Percentiles rank a stretch among this genome's conserved stretches.
Evolutionary conservation across 352 stramenopile genomes (phyloP).

Genomic region (Peronospora belbahrii): DNA sequence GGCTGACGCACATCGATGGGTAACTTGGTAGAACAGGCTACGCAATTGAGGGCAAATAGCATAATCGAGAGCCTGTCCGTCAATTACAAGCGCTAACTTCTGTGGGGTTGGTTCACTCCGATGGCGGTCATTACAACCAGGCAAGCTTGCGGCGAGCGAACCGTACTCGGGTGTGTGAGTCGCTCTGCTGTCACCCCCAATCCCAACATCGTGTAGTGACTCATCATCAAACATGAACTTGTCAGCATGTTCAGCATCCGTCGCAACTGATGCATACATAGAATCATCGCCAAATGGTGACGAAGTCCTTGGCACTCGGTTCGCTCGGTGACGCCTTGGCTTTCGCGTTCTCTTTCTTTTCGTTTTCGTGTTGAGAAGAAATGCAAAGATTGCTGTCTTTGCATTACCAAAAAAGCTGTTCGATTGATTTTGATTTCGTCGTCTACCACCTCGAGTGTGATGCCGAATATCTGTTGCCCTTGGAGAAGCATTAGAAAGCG

Average conservation of each 20-base stretch:
- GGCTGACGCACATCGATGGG: constrained; percentile 49
- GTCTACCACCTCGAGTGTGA: constrained; percentile 2
- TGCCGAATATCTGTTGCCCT: constrained; percentile 3
- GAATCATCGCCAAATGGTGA: constrained; percentile 10
- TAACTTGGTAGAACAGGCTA: constrained; percentile 59
- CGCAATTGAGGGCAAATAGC: constrained; percentile 44
- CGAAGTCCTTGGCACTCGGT: constrained; percentile 7
- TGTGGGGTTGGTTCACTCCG: constrained; percentile 1
- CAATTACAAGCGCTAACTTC: constrained; percentile 85
- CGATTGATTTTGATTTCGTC: constrained; percentile 5
- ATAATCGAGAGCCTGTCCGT: constrained; percentile 85
- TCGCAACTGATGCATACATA: constrained; percentile 27
- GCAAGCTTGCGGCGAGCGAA: constrained; percentile 15
- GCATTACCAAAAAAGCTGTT: constrained; percentile 18
- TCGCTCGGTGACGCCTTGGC: constrained; percentile 8
- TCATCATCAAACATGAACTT: constrained; percentile 18
- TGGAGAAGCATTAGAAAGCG: constrained; percentile 1
- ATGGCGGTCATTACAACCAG: neutral
- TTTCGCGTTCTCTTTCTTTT: constrained; percentile 20
- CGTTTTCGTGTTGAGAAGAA: constrained; percentile 10
- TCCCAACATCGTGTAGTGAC: constrained; percentile 8
- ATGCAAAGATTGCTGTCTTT: constrained; percentile 10
- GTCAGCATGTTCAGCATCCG: constrained; percentile 14
- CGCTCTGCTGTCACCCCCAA: constrained; percentile 13
- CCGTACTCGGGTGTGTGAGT: constrained; percentile 18